Evolutionary conservation across 1,284 basidiomycete genomes (phyloP), one percentile per base, ranked within the genome.

Genomic region (Exobasidium cylindrosporum): DNA sequence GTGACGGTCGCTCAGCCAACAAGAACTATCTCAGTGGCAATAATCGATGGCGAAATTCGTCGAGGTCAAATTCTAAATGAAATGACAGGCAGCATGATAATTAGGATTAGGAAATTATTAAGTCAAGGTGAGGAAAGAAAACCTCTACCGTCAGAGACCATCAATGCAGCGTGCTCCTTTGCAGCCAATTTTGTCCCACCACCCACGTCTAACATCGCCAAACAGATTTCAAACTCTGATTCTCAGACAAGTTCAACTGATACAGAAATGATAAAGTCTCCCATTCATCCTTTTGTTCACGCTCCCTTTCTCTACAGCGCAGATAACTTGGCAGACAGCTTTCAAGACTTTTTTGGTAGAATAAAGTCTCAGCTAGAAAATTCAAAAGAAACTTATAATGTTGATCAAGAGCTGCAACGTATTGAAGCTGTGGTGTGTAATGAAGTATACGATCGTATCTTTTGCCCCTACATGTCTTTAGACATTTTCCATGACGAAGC

Each of bases 401-500:
- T 80, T 7, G 82, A 83, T 7, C 74, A 73, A 3, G 80, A 87
- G 17, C 83, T 92, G 65, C 89, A 91, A 59, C 81, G 81, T 2
- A 86, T 92, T 2, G 92, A 95, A 79, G 82, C 83, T 4, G 83
- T 86, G 0, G 76, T 93, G 1, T 88, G 87, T 58, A 82, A 83
- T 3, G 69, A 90, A 24, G 88, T 92, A 68, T 93, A 90, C 73
- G 89, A 89, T 72, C 81, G 62, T 52, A 74, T 90, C 23, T 90
- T 88, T 75, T 82, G 85, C 1, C 87, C 86, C 1, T 82, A 86
- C 1, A 84, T 83, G 0, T 88, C 89, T 0, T 89, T 91, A 64
- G 92, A 96, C 74, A 83, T 86, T 0, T 87, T 87, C 1, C 91
- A 93, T 73, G 92, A 97, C 73, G 90, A 91, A 72, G 88, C 91